phyloP scores from a whole-genome alignment of 2,329 filamentous ascomycete species.

The Knufia petricola region DNA sequence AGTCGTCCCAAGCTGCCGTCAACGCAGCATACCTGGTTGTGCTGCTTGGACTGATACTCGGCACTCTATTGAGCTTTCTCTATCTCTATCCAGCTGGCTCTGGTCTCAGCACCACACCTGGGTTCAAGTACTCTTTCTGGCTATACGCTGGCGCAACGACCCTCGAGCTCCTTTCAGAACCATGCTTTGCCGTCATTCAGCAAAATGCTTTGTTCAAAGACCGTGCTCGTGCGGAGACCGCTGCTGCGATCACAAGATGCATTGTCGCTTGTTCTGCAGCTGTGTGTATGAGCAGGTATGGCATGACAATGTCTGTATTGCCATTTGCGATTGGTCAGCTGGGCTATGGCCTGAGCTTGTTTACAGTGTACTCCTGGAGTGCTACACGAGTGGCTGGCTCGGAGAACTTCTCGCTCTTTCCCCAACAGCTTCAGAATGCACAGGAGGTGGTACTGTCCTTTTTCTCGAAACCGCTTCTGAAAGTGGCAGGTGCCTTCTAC shows the following conservation, averaged over 20 bases:
- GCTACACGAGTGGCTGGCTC: conserved; percentile 47
- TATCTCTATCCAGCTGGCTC: conserved; percentile 52
- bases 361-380: conserved; percentile 59
- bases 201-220: conserved; percentile 69
- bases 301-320: conserved; percentile 59
- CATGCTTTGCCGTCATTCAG: conserved; percentile 80
- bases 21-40: conserved; percentile 81
- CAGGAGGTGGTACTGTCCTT: conserved; percentile 45
- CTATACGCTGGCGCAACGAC: conserved; percentile 50
- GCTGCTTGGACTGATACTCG: conserved; percentile 55
- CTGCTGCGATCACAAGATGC: conserved; percentile 70
- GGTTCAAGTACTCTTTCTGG: conserved; percentile 48
- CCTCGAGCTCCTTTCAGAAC: conserved; percentile 75
- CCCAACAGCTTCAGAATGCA: conserved; percentile 29
- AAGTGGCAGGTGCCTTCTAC: conserved; percentile 71
- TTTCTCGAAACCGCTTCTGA: conserved; percentile 62
- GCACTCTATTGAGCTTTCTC: conserved; percentile 53
- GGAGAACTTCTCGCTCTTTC: conserved; percentile 61
- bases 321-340: conserved; percentile 86
- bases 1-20: conserved; percentile 59
- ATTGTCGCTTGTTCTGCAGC: conserved; percentile 62
- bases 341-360: conserved; percentile 59
- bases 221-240: conserved; percentile 72
- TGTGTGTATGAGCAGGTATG: conserved; percentile 36
- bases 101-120: conserved; percentile 48